Conservation (phyloP, 2,329 filamentous ascomycete species). For the Plenodomus lindquistii region DNA sequence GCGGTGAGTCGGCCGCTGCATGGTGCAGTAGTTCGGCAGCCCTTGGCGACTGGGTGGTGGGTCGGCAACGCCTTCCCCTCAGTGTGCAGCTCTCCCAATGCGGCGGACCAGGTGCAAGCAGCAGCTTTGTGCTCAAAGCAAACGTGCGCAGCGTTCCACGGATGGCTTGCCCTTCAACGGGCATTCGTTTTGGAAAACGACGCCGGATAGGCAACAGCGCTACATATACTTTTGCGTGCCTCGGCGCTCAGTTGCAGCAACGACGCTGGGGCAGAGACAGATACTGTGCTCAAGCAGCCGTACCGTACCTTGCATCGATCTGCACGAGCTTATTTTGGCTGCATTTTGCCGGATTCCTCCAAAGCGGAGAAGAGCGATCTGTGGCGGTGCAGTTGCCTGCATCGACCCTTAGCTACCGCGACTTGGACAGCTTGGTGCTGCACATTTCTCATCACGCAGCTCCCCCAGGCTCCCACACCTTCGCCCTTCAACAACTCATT, state of each 20-base stretch:
- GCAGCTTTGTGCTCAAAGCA: neutral
- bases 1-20: neutral
- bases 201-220: neutral
- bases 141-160: neutral
- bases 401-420: slow-evolving; percentile 1
- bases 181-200: too few species aligned
- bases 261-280: neutral
- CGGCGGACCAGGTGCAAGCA: neutral
- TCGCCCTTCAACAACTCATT: slow-evolving; percentile 3
- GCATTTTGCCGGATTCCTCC: slow-evolving; percentile 6
- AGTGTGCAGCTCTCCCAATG: neutral
- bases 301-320: slow-evolving; percentile 2
- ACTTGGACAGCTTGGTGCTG: slow-evolving; percentile 6
- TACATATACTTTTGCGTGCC: neutral
- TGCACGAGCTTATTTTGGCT: slow-evolving; percentile 2
- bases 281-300: slow-evolving; percentile 2
- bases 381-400: slow-evolving; percentile 16
- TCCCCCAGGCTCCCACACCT: slow-evolving; percentile 5
- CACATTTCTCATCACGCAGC: slow-evolving; percentile 4
- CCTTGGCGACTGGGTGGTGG: neutral
- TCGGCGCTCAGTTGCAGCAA: neutral
- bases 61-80: neutral
- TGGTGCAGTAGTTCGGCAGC: neutral
- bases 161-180: neutral
- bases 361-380: slow-evolving; percentile 6